Percentiles rank a stretch among this genome's conserved stretches.
These are phyloP conservation scores for Microcera coccophila DNA, from an alignment of 2,329 filamentous ascomycete species.

Conservation along the genomic window DNA sequence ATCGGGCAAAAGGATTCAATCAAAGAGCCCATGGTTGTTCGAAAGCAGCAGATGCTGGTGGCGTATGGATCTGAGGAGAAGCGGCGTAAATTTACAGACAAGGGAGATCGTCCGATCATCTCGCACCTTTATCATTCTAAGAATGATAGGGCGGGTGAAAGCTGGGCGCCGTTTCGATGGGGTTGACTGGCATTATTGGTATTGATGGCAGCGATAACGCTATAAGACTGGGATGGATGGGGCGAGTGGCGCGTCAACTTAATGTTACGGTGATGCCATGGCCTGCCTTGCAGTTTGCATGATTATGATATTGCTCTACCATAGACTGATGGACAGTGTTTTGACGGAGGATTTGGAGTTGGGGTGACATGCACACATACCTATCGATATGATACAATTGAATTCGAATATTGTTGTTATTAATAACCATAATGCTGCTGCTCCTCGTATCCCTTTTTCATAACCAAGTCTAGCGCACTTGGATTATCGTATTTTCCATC, in stretches of 20 bases:
- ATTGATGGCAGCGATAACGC: background rate
- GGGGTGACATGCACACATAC: background rate
- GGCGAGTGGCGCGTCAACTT: background rate
- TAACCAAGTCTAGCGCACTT: too few species aligned
- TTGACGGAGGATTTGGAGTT: background rate
- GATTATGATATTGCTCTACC: background rate
- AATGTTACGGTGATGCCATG: background rate
- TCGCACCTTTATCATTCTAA: constrained; percentile 27
- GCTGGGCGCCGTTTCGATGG: constrained; percentile 13
- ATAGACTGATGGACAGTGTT: background rate
- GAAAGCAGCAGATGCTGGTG: constrained; percentile 37
- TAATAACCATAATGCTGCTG: too few species aligned
- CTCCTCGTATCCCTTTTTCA: too few species aligned
- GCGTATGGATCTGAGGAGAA: constrained; percentile 36
- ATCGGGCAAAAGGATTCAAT: constrained; percentile 33
- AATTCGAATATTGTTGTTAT: too few species aligned
- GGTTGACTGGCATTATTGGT: background rate
- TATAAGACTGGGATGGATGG: too few species aligned
- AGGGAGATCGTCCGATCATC: constrained; percentile 30
- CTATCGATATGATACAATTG: background rate
- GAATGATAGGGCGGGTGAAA: constrained; percentile 11
- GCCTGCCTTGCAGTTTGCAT: background rate
- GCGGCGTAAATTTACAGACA: constrained; percentile 24
- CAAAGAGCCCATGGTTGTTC: constrained; percentile 32
- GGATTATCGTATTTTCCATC: too few species aligned